Base-by-base conservation (phyloP, 345 rosid genomes). In the Turnera subulata region DNA sequence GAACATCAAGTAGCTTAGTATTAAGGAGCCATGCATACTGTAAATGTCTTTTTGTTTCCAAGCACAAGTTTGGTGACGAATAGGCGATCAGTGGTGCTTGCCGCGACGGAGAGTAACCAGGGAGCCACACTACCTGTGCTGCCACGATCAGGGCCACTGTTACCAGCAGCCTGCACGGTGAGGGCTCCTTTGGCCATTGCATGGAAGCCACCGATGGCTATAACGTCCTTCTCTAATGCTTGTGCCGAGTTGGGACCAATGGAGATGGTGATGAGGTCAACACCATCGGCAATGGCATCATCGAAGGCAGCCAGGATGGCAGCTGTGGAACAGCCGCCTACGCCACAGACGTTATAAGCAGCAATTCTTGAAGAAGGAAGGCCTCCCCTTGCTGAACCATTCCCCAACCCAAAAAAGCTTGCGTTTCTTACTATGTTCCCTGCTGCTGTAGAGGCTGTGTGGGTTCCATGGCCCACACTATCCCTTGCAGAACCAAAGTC, bases 361-460 rank as follows among this genome's bases (percentile, higher is more conserved):
- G 64, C 64, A 14, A 66, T 58, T 2, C 70, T 39, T 2, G 70
- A 58, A 25, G 59, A 44, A 2, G 70, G 70, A 45, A 53, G 18
- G 2, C 64, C 70, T 42, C 70, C 70, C 44, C 70, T 24, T 1
- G 63, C 70, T 4, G 71, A 71, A n/a, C 89, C 92, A 13, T 62
- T 6, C 0, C 79, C 88, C 25, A 85, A 15, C n/a, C 88, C 83
- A 23, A 56, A 68, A 13, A 80, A 73, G 55, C 72, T 75, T 12
- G 46, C 78, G 50, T 56, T 70, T 13, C 61, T 46, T 24, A 79
- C 76, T 21, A 2, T 42, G 61, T 67, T 81, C 25, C 96, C 96
- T 0, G 85, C 89, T 0, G 85, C 91, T 2, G 71, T 88, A 14
- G 89, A 84, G 2, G 96, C 85, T 3, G 85, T 74, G 56, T 84